Evolutionary conservation across 2,329 filamentous ascomycete species (phyloP).

Genomic region (Pseudocercospora eumusae): DNA sequence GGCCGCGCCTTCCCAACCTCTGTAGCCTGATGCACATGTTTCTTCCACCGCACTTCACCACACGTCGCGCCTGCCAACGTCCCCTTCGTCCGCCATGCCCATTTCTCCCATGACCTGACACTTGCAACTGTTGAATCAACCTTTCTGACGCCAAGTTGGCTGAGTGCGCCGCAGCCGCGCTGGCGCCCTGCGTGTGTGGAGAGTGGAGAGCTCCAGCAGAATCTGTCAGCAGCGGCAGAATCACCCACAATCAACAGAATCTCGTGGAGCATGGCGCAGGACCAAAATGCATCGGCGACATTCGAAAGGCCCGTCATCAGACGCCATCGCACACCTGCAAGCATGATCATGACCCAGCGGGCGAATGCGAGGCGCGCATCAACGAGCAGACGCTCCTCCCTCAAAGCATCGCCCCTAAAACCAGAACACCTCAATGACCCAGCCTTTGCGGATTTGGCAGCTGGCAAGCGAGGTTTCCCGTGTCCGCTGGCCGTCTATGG

Average conservation of each 20-base stretch:
- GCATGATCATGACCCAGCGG: neutral
- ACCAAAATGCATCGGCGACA: neutral
- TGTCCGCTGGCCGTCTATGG: conserved; percentile 80
- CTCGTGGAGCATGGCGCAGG: conserved; percentile 1
- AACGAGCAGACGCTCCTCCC: neutral
- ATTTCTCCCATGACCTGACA: neutral
- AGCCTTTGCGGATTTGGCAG: neutral
- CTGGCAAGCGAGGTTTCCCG: conserved; percentile 53
- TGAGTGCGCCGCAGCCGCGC: neutral
- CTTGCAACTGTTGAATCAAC: neutral
- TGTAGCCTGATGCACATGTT: conserved; percentile 1
- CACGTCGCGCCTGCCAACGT: neutral
- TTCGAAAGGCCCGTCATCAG: conserved; percentile 7
- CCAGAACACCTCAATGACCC: neutral
- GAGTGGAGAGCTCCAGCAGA: neutral
- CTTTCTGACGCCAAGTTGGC: neutral
- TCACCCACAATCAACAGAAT: neutral
- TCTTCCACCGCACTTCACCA: neutral
- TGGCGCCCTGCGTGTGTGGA: neutral
- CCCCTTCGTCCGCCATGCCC: neutral
- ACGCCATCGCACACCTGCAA: conserved; percentile 5
- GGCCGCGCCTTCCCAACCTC: neutral
- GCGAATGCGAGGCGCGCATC: conserved; percentile 3
- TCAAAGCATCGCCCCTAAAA: conserved; percentile 2
- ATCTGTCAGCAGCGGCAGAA: neutral